These are phyloP conservation scores for Paraglomus occultum DNA, from an alignment of 192 early-diverging fungal species.

Conservation along the genomic window DNA sequence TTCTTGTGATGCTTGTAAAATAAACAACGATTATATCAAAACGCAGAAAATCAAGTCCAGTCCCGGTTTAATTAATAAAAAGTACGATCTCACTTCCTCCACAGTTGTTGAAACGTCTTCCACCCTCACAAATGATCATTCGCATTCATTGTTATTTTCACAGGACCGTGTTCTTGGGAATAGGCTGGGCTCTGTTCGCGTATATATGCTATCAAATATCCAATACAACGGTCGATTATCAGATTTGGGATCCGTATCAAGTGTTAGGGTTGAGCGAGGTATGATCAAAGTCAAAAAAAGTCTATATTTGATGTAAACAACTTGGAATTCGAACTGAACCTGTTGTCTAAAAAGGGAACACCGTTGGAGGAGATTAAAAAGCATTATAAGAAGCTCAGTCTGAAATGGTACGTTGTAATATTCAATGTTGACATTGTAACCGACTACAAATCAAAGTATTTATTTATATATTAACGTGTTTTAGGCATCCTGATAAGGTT, in stretches of 20 bases:
- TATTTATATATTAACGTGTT: constrained; percentile 41
- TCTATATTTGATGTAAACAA: neutral
- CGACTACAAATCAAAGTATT: constrained; percentile 38
- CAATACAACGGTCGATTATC: constrained; percentile 61
- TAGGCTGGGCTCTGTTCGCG: constrained; percentile 69
- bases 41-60: neutral
- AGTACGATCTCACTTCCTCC: neutral
- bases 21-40: too few species aligned
- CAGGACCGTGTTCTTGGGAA: constrained; percentile 45
- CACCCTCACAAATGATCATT: neutral
- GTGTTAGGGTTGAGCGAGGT: constrained; percentile 80
- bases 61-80: neutral
- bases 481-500: constrained; percentile 79
- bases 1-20: too few species aligned
- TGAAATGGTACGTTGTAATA: constrained; percentile 43
- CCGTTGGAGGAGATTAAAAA: constrained; percentile 61
- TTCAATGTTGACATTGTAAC: neutral
- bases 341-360: constrained; percentile 38
- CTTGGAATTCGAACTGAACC: neutral
- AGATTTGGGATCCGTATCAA: constrained; percentile 92
- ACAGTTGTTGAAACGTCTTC: neutral
- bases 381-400: constrained; percentile 67
- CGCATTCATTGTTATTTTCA: neutral
- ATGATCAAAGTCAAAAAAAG: neutral
- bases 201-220: constrained; percentile 63